These are phyloP conservation scores for Cryptosporidium tyzzeri DNA, from an alignment of 169 alveolate genomes.

Conservation along the genomic window DNA sequence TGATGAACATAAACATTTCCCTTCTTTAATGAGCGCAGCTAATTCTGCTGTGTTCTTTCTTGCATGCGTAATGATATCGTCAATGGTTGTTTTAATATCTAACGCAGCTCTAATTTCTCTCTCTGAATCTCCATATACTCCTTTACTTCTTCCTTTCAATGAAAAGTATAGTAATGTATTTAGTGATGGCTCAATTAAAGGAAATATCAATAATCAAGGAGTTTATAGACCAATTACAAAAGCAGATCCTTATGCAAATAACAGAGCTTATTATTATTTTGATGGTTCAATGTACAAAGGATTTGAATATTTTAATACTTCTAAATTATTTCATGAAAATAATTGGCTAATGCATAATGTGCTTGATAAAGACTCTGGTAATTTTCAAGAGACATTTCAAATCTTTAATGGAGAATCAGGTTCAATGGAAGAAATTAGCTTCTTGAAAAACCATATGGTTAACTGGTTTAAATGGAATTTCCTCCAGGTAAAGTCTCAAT, in stretches of 20 bases:
- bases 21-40: conserved; percentile 50
- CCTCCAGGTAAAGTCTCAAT: conserved; percentile 26
- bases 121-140: conserved; percentile 40
- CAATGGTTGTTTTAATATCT: conserved; percentile 40
- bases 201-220: background rate
- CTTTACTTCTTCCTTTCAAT: conserved; percentile 35
- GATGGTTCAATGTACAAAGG: background rate
- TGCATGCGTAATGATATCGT: conserved; percentile 42
- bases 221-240: background rate
- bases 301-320: background rate
- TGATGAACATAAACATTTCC: background rate
- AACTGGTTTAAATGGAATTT: conserved; percentile 53
- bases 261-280: background rate
- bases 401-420: conserved; percentile 15
- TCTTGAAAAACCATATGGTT: conserved; percentile 15
- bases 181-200: background rate
- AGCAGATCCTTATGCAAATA: background rate
- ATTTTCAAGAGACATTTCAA: conserved; percentile 8
- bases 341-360: background rate
- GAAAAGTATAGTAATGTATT: background rate
- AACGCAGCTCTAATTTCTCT: conserved; percentile 65
- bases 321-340: background rate
- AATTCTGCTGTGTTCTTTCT: conserved; percentile 42
- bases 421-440: conserved; percentile 16
- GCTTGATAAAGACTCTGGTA: background rate